These are phyloP conservation scores for Tephrocybe rancida DNA, from an alignment of 768 basidiomycete species.

Conservation along the genomic window DNA sequence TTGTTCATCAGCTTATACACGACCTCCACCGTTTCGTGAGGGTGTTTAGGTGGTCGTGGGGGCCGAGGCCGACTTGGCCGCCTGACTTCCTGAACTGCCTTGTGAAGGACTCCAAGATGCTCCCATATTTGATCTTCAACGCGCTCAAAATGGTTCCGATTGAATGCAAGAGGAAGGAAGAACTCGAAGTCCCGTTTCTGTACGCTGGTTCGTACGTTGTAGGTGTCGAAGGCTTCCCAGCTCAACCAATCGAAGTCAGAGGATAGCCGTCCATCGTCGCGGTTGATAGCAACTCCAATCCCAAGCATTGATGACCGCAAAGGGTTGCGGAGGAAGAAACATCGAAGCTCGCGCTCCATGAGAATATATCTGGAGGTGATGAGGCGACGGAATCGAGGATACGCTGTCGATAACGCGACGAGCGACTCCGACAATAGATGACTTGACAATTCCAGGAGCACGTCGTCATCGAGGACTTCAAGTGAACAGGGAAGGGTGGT, in stretches of 20 bases:
- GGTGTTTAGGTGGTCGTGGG: conserved; percentile 18
- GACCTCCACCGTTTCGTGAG: conserved; percentile 33
- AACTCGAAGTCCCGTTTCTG: conserved; percentile 40
- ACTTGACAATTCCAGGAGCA: conserved; percentile 32
- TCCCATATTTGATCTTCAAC: conserved; percentile 35
- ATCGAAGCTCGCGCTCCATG: conserved; percentile 43
- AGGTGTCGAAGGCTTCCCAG: conserved; percentile 39
- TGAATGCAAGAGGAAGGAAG: conserved; percentile 50
- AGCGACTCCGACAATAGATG: conserved; percentile 39
- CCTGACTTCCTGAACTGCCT: conserved; percentile 23
- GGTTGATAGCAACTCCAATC: conserved; percentile 38
- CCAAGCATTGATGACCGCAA: conserved; percentile 41
- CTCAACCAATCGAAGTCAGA: conserved; percentile 53
- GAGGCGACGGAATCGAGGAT: conserved; percentile 39
- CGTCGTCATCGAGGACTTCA: conserved; percentile 39
- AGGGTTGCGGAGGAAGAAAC: conserved; percentile 45
- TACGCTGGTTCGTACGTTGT: conserved; percentile 38
- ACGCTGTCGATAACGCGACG: conserved; percentile 37
- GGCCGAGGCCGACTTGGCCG: conserved; percentile 10
- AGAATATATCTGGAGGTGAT: conserved; percentile 35
- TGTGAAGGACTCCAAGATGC: conserved; percentile 32
- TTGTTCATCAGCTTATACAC: conserved; percentile 50
- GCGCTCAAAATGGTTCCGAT: conserved; percentile 36
- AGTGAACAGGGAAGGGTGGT: conserved; percentile 30
- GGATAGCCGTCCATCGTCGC: conserved; percentile 29